Evolutionary conservation across 768 basidiomycete genomes (phyloP), one percentile per base, ranked within the genome.

Genomic region (Collybiopsis confluens): DNA sequence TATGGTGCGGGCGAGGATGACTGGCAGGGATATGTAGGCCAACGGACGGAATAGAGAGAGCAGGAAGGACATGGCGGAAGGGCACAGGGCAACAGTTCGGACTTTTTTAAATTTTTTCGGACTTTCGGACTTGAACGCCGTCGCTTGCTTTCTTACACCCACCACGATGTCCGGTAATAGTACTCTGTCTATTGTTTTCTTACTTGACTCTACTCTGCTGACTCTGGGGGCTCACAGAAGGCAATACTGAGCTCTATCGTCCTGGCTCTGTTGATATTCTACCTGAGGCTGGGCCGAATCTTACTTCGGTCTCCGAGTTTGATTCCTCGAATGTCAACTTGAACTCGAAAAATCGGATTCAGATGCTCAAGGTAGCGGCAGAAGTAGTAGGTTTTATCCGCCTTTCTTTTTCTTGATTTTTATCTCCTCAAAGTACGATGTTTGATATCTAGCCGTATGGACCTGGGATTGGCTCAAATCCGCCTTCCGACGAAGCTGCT

Each of bases 11-110:
- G 88, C 73, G 45, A 89, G 66, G 61, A 90, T 70, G 56, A 83
- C 62, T 1, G 90, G 90, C 28, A 92, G 75, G 26, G 90, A 89
- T 56, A 88, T 60, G 64, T 92, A 92, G 44, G 85, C 90, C 50
- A 91, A 68, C 4, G 89, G 84, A 3, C 30, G 24, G 66, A 89
- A 65, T 55, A 90, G 55, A 52, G 74, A 71, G 43, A 76, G 62
- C 61, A 90, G 64, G 62, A 86, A 72, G 57, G 83, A 83, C 89
- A 90, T 90, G 62, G 61, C 60, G 54, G 26, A 28, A 13, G 51
- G n/a, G n/a, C n/a, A n/a, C n/a, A n/a, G n/a, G n/a, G n/a, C n/a
- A n/a, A n/a, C n/a, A n/a, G n/a, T n/a, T n/a, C n/a, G n/a, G n/a
- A n/a, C n/a, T 33, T 33, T 33, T 33, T 33, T 5, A 13, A 33